Conservation (phyloP, 257 asterid genomes). For the Solanum corneliomulleri region DNA sequence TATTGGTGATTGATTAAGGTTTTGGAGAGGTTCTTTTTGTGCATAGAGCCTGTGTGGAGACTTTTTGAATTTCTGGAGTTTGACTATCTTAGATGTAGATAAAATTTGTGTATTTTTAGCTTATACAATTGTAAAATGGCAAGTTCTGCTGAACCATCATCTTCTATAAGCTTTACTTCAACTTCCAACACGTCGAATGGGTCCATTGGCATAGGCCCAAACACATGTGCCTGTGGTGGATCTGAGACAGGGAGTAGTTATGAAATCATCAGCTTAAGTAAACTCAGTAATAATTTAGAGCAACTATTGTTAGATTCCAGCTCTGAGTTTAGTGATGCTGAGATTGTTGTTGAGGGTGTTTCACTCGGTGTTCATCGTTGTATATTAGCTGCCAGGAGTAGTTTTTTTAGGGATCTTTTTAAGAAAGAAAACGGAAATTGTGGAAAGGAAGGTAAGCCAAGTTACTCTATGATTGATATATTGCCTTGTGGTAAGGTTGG, state of each 20-base stretch:
- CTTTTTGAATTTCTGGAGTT: background rate
- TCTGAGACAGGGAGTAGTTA: slow-evolving; percentile 5
- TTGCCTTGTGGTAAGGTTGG: slow-evolving; percentile 62
- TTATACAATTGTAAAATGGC: background rate
- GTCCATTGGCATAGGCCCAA: slow-evolving; percentile 17
- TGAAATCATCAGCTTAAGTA: background rate
- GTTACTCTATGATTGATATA: slow-evolving; percentile 29
- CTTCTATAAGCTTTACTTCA: slow-evolving; percentile 52
- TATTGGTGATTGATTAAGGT: background rate
- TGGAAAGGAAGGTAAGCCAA: slow-evolving; percentile 32
- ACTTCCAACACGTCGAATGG: slow-evolving; percentile 40
- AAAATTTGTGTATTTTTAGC: background rate
- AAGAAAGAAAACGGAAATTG: slow-evolving; percentile 19
- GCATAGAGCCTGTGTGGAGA: background rate
- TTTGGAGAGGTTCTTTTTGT: background rate
- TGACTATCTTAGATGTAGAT: background rate
- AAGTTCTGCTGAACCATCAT: slow-evolving; percentile 41
- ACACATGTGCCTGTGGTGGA: slow-evolving; percentile 7
- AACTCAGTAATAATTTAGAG: slow-evolving; percentile 1
- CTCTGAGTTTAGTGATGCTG: slow-evolving; percentile 42
- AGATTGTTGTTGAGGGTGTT: slow-evolving; percentile 39
- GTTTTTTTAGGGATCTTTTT: slow-evolving; percentile 31
- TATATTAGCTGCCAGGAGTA: slow-evolving; percentile 59
- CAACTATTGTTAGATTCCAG: slow-evolving; percentile 28
- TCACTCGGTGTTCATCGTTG: slow-evolving; percentile 51